Conservation (phyloP, 345 rosid species). For the Laguncularia racemosa region DNA sequence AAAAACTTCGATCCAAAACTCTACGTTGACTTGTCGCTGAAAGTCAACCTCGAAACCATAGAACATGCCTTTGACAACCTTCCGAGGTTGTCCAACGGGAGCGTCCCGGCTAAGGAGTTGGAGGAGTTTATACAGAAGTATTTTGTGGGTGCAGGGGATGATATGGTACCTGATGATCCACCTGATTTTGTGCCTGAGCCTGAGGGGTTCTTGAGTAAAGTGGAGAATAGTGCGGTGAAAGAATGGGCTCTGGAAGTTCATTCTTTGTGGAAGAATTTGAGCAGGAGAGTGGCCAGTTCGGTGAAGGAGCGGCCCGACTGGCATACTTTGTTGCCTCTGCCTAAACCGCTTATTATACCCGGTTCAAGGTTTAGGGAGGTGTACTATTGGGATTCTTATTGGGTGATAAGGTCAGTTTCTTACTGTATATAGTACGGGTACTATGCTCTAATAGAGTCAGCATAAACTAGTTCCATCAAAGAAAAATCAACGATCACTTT, state of each 20-base stretch:
- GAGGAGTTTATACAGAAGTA: slow-evolving; percentile 18
- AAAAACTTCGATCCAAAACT: slow-evolving; percentile 50
- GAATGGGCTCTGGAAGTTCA: slow-evolving; percentile 85
- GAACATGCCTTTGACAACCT: slow-evolving; percentile 45
- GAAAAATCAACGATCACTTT: too few relatives aligned
- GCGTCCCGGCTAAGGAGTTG: slow-evolving; percentile 21
- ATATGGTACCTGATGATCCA: slow-evolving; percentile 46
- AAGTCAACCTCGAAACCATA: slow-evolving; percentile 31
- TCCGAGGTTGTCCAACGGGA: slow-evolving; percentile 26
- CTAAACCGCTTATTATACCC: slow-evolving; percentile 55
- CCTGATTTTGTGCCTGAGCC: slow-evolving; percentile 61
- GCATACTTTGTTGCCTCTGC: slow-evolving; percentile 78
- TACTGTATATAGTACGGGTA: too few relatives aligned
- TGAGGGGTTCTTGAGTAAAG: slow-evolving; percentile 54
- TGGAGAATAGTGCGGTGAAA: slow-evolving; percentile 53
- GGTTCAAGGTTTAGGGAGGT: slow-evolving; percentile 88
- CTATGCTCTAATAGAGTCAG: too few relatives aligned
- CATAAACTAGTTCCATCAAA: too few relatives aligned
- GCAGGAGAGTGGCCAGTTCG: slow-evolving; percentile 43
- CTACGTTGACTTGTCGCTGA: slow-evolving; percentile 64
- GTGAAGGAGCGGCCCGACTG: slow-evolving; percentile 42
- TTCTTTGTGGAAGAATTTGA: slow-evolving; percentile 67
- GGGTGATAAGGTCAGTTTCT: slow-evolving; percentile 69
- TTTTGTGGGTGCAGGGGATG: slow-evolving; percentile 50
- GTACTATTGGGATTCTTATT: slow-evolving; percentile 95